Percentiles rank a stretch among this genome's conserved stretches.
Conservation (phyloP, 1,284 basidiomycete genomes). For the Rhodofomes roseus region DNA sequence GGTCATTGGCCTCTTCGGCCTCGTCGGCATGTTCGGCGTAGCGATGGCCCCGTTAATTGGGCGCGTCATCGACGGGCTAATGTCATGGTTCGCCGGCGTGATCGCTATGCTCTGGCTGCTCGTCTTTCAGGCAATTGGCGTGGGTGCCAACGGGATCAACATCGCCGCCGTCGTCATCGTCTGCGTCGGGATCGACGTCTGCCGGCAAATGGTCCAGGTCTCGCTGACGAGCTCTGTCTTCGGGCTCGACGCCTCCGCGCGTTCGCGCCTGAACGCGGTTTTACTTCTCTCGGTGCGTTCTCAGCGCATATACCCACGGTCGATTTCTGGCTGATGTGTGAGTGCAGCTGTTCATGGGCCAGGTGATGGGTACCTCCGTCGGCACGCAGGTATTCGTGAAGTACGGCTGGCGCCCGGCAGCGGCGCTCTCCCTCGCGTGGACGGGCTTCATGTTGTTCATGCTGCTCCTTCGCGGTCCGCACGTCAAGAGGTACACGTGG, state of each 20-base stretch:
- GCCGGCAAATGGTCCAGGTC: conserved; percentile 44
- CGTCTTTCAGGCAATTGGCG: conserved; percentile 37
- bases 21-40: conserved; percentile 48
- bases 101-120: conserved; percentile 33
- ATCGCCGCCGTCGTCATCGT: conserved; percentile 44
- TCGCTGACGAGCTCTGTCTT: conserved; percentile 38
- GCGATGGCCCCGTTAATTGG: conserved; percentile 47
- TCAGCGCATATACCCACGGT: conserved; percentile 9
- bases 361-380: conserved; percentile 50
- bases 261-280: conserved; percentile 50
- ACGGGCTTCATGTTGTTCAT: conserved; percentile 38
- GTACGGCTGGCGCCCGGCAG: conserved; percentile 51
- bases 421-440: conserved; percentile 44
- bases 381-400: conserved; percentile 48
- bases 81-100: conserved; percentile 47
- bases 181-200: conserved; percentile 45
- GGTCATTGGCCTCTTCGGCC: conserved; percentile 53
- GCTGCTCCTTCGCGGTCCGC: conserved; percentile 42
- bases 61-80: conserved; percentile 44
- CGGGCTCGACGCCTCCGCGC: conserved; percentile 32
- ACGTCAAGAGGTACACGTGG: conserved; percentile 36
- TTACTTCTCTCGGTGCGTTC: conserved; percentile 39
- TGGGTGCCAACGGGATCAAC: conserved; percentile 40
- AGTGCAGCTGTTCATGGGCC: conserved; percentile 36
- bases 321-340: background rate